Evolutionary conservation across 495 filamentous ascomycete species (phyloP).

Genomic region (Talaromyces liani): DNA sequence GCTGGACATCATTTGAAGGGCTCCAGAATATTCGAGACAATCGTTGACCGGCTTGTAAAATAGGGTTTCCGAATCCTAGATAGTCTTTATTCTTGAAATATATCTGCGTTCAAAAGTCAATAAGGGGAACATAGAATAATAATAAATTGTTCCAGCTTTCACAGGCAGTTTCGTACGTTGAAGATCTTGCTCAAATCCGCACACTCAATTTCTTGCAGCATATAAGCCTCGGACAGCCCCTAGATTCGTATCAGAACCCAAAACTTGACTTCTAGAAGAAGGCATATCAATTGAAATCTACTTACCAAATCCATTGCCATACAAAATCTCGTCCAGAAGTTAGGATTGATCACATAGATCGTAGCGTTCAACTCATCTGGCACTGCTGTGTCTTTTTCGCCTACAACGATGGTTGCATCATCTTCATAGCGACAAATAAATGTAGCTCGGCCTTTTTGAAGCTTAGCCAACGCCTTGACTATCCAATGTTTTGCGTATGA

Average conservation of each 20-base stretch:
- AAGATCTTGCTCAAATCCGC: conserved; percentile 57
- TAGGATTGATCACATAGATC: conserved; percentile 5
- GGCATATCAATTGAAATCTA: background rate
- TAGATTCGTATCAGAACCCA: background rate
- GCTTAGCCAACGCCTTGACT: background rate
- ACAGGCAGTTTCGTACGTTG: conserved; percentile 29
- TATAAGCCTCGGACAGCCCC: conserved; percentile 66
- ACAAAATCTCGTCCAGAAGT: conserved; percentile 8
- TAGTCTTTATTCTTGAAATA: conserved; percentile 12
- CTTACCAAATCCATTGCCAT: conserved; percentile 10
- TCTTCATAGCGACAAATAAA: background rate
- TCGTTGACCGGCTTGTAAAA: conserved; percentile 4
- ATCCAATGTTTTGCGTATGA: background rate
- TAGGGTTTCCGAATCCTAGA: conserved; percentile 1
- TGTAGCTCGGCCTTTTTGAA: background rate
- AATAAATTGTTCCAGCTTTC: background rate
- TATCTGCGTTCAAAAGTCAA: conserved; percentile 6
- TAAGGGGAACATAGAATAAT: background rate
- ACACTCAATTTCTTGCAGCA: conserved; percentile 60
- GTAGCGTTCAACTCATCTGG: background rate
- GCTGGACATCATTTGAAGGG: conserved; percentile 55
- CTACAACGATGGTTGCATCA: background rate
- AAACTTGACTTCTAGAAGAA: background rate
- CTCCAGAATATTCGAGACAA: conserved; percentile 32
- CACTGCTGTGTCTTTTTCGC: background rate